Evolutionary conservation across 2,329 filamentous ascomycete genomes (phyloP), one percentile per base, ranked within the genome.

Genomic region (Cladosporium cucumerinum): DNA sequence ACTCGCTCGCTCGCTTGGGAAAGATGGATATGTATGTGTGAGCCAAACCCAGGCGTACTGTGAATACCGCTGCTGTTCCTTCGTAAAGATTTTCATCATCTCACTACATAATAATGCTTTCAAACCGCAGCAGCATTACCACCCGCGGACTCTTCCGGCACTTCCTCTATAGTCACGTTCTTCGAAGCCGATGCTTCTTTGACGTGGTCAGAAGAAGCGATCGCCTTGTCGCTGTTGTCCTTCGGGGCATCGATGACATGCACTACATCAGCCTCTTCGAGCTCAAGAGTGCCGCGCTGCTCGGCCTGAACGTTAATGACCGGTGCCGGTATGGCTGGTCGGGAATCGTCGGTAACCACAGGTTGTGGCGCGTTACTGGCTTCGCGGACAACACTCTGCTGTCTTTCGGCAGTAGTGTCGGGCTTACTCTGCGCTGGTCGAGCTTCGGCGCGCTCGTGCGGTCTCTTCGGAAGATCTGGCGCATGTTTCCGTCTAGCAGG

Each of bases 241-340:
- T 14, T 32, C 5, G 54, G 54, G 2, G 54, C 61, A 12, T 63
- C 36, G 43, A 63, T 63, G 36, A 63, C 26, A 49, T 63, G 61
- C 12, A 49, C 30, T 11, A 52, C 61, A 34, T 63, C 61, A 8
- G 25, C 51, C n/a, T 63, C 61, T 34, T 63, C 61, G 6, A 63
- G 36, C n/a, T 63, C 61, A 16, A 63, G 32, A 34, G 48, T 49
- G 34, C 63, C 63, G 48, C 51, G 57, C 32, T 65, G 11, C 28
- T 65, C 63, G 8, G 57, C 63, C 54, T 52, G 48, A 16, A 39
- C 23, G 28, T 61, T 16, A 11, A 63, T 48, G 30, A 36, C 63
- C 8, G 46, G 55, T 8, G 57, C 57, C 32, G 52, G 61, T 14
- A 36, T 39, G 21, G 57, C 57, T 21, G 51, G 51, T 32, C 28